Percentiles rank a stretch among this genome's conserved stretches.
Evolutionary conservation across 2,329 filamentous ascomycete genomes (phyloP).

Genomic region (Aspergillus viridinutans): DNA sequence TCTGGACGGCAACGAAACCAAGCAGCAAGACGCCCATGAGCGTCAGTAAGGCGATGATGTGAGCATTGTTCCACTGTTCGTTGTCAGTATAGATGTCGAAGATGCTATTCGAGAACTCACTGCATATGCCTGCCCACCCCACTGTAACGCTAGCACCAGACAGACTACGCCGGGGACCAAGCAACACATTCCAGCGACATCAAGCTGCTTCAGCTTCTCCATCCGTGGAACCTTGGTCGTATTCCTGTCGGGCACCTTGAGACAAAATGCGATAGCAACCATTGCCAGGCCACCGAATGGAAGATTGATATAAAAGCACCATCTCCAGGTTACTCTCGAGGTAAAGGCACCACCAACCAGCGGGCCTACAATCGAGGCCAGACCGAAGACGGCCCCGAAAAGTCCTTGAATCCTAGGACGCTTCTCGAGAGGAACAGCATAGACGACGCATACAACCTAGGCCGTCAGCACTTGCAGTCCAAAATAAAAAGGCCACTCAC

Average conservation of each 20-base stretch:
- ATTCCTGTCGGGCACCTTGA: neutral
- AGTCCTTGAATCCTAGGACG: slow-evolving; percentile 28
- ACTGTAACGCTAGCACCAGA: neutral
- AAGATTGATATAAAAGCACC: slow-evolving; percentile 28
- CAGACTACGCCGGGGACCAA: neutral
- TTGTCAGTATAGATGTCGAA: neutral
- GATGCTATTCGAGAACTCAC: neutral
- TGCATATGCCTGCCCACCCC: neutral
- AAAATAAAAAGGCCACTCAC: neutral
- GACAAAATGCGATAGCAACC: neutral
- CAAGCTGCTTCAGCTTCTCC: neutral
- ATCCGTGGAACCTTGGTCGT: neutral
- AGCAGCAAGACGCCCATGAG: neutral
- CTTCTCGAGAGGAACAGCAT: slow-evolving; percentile 30
- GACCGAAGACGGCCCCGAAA: slow-evolving; percentile 22
- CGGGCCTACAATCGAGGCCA: slow-evolving; percentile 21
- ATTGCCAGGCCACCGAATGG: slow-evolving; percentile 10
- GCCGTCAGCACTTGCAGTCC: neutral
- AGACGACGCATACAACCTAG: slow-evolving; percentile 18
- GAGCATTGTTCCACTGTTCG: neutral
- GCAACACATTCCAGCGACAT: neutral
- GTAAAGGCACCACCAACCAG: slow-evolving; percentile 28
- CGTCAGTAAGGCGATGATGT: neutral
- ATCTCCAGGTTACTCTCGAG: slow-evolving; percentile 19
- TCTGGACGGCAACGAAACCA: slow-evolving; percentile 3